Base-by-base conservation (phyloP, 495 filamentous ascomycete species). In the Penicillium pancosmium region DNA sequence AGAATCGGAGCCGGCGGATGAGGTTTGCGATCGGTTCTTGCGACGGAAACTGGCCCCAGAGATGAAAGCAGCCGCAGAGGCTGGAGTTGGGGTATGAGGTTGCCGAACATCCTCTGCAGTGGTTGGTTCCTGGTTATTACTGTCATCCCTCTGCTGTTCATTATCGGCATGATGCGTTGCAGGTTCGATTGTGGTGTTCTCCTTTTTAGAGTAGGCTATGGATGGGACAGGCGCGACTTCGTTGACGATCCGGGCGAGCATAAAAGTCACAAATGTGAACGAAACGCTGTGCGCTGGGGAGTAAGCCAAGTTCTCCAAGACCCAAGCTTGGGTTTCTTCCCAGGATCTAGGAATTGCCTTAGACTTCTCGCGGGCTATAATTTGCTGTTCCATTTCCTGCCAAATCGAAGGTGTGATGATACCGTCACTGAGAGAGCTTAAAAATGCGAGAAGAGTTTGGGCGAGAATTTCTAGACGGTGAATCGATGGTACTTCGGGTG, bases 261-360 rank as follows among this genome's bases (percentile, higher is more conserved):
- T 91, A 44, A 89, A 86, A 3, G 86, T 92, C 35, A 97, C 71
- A 57, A 96, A 92, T 9, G 93, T 87, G 68, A 96, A 94, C 0
- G 88, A 90, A 57, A 93, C 89, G 66, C 89, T 92, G 67, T 93
- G 88, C 33, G 86, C 84, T 1, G 92, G 91, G 0, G 83, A 82
- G 10, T 82, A 76, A 0, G 88, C 81, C 6, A 97, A 80, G 54
- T 84, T 83, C 55, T 96, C 92, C 10, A 94, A 78, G 10, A 93
- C 79, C 71, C 82, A 83, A 9, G 81, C 75, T 60, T 86, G 86
- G 59, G 84, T 83, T 34, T 91, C 87, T 57, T 93, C 90, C 57
- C 63, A 73, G 19, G 72, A 72, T 34, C 65, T 78, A 57, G 74
- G 70, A 0, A 71, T 65, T 10, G 72, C 77, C 63, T 79, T 82